Percentiles rank a stretch among this genome's conserved stretches.
These are phyloP conservation scores for Pythium scleroteichum DNA, from an alignment of 352 stramenopile species.

Conservation along the genomic window DNA sequence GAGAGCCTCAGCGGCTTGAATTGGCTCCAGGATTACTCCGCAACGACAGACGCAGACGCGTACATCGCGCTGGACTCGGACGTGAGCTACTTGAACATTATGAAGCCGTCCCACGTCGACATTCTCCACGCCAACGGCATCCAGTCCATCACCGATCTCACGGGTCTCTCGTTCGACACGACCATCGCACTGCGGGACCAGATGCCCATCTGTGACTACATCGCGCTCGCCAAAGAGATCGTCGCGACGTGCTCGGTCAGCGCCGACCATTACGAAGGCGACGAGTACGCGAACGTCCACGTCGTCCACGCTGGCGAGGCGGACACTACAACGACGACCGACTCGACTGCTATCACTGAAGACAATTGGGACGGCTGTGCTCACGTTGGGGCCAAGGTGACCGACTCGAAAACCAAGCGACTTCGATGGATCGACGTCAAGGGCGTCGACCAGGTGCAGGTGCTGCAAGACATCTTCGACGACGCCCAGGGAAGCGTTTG, in stretches of 20 bases:
- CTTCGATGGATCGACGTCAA: slow-evolving; percentile 62
- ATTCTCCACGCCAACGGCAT: slow-evolving; percentile 64
- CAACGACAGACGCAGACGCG: slow-evolving; percentile 28
- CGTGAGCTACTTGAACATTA: slow-evolving; percentile 49
- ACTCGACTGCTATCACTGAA: slow-evolving; percentile 8
- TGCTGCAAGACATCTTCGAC: slow-evolving; percentile 62
- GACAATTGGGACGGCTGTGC: slow-evolving; percentile 62
- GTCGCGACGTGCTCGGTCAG: slow-evolving; percentile 53
- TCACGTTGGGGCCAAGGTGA: slow-evolving; percentile 45
- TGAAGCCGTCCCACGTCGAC: slow-evolving; percentile 51
- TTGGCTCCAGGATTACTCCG: slow-evolving; percentile 57
- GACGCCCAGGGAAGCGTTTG: slow-evolving; percentile 68
- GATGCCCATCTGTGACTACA: slow-evolving; percentile 77
- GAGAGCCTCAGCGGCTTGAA: slow-evolving; percentile 1
- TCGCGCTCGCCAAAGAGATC: slow-evolving; percentile 58
- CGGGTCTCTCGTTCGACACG: slow-evolving; percentile 45
- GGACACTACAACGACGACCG: slow-evolving; percentile 18
- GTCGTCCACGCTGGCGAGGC: slow-evolving; percentile 40
- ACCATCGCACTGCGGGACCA: slow-evolving; percentile 48
- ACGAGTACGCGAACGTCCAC: slow-evolving; percentile 41
- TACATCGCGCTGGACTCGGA: slow-evolving; percentile 54
- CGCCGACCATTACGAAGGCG: slow-evolving; percentile 45
- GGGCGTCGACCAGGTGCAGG: slow-evolving; percentile 62
- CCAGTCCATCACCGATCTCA: slow-evolving; percentile 81
- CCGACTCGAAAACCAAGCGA: slow-evolving; percentile 42